These are phyloP conservation scores for Murraya paniculata DNA, from an alignment of 345 rosid genomes.

Conservation along the genomic window DNA sequence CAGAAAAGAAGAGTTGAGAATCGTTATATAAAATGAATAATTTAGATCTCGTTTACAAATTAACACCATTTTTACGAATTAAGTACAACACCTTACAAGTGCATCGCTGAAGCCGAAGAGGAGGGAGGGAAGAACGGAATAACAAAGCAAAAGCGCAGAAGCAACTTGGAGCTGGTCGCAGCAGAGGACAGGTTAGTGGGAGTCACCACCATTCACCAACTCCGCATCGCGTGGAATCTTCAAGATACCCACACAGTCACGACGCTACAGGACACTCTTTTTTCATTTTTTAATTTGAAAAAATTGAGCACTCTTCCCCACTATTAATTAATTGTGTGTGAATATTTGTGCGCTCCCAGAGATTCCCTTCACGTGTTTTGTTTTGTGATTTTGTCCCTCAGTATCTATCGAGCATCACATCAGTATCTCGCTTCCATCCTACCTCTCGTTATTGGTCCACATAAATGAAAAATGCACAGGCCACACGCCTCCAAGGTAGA, in stretches of 20 bases:
- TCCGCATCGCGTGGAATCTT: slow-evolving; percentile 16
- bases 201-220: slow-evolving; percentile 1
- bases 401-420: neutral
- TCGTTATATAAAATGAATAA: too few species aligned
- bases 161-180: too few species aligned
- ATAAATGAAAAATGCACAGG: neutral
- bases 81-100: too few species aligned
- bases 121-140: too few species aligned
- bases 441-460: neutral
- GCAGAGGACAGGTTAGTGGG: neutral
- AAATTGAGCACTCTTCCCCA: too few species aligned
- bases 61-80: too few species aligned
- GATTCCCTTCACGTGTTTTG: slow-evolving; percentile 21
- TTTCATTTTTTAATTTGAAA: too few species aligned
- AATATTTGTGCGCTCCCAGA: neutral
- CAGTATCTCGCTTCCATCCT: neutral
- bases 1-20: too few species aligned
- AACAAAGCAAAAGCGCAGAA: too few species aligned
- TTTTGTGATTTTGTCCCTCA: neutral
- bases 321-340: too few species aligned
- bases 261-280: neutral
- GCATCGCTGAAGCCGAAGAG: too few species aligned
- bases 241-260: neutral
- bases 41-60: too few species aligned
- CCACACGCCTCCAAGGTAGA: neutral